Evolutionary conservation across 2,329 filamentous ascomycete species (phyloP).

Genomic region (Cadophora luteo-olivacea): DNA sequence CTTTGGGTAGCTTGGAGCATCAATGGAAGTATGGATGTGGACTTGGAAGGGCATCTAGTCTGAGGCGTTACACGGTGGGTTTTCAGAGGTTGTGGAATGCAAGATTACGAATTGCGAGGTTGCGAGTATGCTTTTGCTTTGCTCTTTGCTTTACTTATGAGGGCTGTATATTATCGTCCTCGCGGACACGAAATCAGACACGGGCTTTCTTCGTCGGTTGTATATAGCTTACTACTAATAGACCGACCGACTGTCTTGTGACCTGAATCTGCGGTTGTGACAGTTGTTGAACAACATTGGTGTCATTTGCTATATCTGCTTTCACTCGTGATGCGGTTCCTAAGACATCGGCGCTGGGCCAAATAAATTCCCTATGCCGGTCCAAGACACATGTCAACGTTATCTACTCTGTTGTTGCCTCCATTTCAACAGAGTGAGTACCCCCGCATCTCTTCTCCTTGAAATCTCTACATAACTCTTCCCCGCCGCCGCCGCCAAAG

Average conservation of each 20-base stretch:
- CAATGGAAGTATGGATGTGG: not conserved
- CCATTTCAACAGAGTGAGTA: no score
- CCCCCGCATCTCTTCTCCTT: no score
- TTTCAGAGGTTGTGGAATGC: not conserved
- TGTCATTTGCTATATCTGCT: no score
- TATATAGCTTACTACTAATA: constrained; percentile 13
- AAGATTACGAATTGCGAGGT: not conserved
- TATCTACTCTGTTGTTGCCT: no score
- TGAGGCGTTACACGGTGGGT: constrained; percentile 1
- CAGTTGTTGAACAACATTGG: no score
- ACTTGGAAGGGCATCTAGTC: not conserved
- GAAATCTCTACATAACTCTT: no score
- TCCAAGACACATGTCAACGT: no score
- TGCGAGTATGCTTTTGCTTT: not conserved
- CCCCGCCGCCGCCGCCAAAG: no score
- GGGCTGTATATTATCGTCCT: constrained; percentile 10
- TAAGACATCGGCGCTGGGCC: no score
- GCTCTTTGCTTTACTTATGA: not conserved
- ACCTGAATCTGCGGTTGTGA: not conserved
- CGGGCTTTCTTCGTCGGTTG: not conserved
- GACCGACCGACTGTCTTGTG: constrained; percentile 7
- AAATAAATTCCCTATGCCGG: no score
- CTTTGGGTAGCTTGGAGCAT: not conserved
- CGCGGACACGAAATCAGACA: not conserved
- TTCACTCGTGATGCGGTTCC: no score